These are phyloP conservation scores for Rhodotorula diobovata DNA, from an alignment of 768 basidiomycete species.

Conservation along the genomic window DNA sequence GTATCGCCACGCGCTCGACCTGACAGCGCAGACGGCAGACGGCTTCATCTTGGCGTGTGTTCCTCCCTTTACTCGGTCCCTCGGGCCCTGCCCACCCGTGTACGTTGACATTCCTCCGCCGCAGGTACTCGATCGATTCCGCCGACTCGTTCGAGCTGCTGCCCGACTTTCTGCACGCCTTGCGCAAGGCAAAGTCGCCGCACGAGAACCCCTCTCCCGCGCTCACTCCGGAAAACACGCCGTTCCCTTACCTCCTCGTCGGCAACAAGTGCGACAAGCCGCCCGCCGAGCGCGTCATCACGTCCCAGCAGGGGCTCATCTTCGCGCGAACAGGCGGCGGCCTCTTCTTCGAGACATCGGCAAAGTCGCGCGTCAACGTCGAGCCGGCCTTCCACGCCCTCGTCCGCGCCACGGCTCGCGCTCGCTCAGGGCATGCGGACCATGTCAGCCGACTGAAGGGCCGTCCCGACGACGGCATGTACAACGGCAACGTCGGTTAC, in stretches of 20 bases:
- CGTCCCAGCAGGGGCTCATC: background rate
- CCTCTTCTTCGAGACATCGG: constrained; percentile 42
- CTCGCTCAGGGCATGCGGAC: constrained; percentile 31
- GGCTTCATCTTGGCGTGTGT: constrained; percentile 32
- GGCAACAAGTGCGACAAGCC: constrained; percentile 84
- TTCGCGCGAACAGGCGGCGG: constrained; percentile 30
- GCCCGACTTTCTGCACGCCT: constrained; percentile 18
- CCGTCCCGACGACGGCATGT: constrained; percentile 12
- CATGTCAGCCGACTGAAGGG: background rate
- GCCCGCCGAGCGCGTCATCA: constrained; percentile 54
- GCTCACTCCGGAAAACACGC: constrained; percentile 71
- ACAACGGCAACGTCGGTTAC: constrained; percentile 21
- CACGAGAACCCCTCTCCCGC: constrained; percentile 13
- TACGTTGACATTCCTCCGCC: background rate
- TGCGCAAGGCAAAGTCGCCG: constrained; percentile 27
- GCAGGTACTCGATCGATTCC: constrained; percentile 33
- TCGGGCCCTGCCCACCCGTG: accelerated
- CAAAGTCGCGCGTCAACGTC: constrained; percentile 44
- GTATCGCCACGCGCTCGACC: constrained; percentile 16
- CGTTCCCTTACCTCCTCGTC: constrained; percentile 89
- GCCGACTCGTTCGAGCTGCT: constrained; percentile 21
- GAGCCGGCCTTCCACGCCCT: constrained; percentile 53
- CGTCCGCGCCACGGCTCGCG: constrained; percentile 36
- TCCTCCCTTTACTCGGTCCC: too few relatives aligned
- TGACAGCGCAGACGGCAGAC: constrained; percentile 4